A percentile compares a stretch with the other conserved stretches of the same genome.
phyloP scores from a whole-genome alignment of 1,139 yeast species.

The Geotrichum europaeum region DNA sequence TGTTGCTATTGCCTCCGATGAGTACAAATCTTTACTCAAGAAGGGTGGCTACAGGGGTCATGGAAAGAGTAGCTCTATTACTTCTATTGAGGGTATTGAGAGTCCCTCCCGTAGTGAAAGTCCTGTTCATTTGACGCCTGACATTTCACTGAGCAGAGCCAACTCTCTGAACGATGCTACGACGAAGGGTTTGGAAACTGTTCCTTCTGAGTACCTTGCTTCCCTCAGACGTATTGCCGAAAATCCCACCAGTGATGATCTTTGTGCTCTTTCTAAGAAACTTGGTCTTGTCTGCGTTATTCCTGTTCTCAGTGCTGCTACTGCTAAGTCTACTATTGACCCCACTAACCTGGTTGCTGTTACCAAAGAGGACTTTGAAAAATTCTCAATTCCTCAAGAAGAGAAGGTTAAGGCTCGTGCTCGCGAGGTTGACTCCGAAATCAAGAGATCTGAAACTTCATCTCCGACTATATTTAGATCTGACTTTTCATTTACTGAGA shows the following conservation, averaged over 20 bases:
- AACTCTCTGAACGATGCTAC: slow-evolving; percentile 7
- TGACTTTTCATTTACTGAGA: background rate
- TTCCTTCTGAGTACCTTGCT: slow-evolving; percentile 33
- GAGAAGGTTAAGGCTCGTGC: slow-evolving; percentile 14
- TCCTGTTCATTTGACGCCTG: slow-evolving; percentile 6
- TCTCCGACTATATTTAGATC: slow-evolving; percentile 10
- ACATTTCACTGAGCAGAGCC: slow-evolving; percentile 7
- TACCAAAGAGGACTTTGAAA: slow-evolving; percentile 34
- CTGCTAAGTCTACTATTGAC: slow-evolving; percentile 3
- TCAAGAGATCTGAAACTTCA: slow-evolving; percentile 5
- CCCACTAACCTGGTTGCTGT: slow-evolving; percentile 41
- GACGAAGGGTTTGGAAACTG: slow-evolving; percentile 27
- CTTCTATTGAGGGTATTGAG: slow-evolving; percentile 8
- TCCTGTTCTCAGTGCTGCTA: slow-evolving; percentile 10
- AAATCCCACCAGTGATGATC: slow-evolving; percentile 32
- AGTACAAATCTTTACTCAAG: slow-evolving; percentile 31
- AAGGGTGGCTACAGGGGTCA: slow-evolving; percentile 20
- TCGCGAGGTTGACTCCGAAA: slow-evolving; percentile 7
- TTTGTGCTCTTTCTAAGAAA: slow-evolving; percentile 28
- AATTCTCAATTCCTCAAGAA: slow-evolving; percentile 16
- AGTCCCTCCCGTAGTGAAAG: slow-evolving; percentile 11
- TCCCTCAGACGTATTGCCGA: slow-evolving; percentile 33
- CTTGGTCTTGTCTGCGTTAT: slow-evolving; percentile 23
- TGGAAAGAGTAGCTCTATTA: slow-evolving; percentile 20
- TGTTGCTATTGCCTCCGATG: slow-evolving; percentile 36